Base-by-base conservation (phyloP, 176 grass and related monocot species). In the Raddia guianensis region DNA sequence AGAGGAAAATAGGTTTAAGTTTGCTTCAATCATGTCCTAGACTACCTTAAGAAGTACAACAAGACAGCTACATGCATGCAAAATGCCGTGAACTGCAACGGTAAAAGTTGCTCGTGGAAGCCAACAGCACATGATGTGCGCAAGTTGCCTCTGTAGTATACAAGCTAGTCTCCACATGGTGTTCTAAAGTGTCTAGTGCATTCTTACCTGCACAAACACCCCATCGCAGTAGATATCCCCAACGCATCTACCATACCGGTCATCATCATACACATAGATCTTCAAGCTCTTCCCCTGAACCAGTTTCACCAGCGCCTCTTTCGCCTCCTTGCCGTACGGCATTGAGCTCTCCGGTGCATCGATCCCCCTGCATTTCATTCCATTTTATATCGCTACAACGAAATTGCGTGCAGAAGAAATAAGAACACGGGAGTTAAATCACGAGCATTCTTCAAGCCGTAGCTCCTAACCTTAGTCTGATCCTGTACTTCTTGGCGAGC, bases 261-360 rank as follows among this genome's bases (percentile, higher is more conserved):
- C 96, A 33, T 93, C 79, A 32, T 89, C 88, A 48, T 75, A 98
- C 6, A 91, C 78, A 35, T 70, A 80, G 62, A 95, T 65, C 79
- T 91, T 95, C 42, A 95, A 55, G 49, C 85, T 53, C 68, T 98
- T 98, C 6, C 88, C 96, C 81, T 95, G 90, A 1, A 98, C 76
- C 34, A 98, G 63, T n/a, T 91, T 98, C 86, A 98, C 70, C 79
- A 98, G 33, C 59, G 82, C 88, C 83, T 93, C 92, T 77, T 91
- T 98, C 0, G 96, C 90, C 70, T 95, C 96, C 83, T 93, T 95
- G 40, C 96, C 96, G 9, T 89, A 95, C 63, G 96, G 96, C 96
- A 98, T 98, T 9, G 90, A 77, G 42, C 90, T 98, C 88, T 98
- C 92, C n/a, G 96, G 96, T 50, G 96, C 83, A 82, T 98, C 96